Conservation (phyloP, 345 rosid species). For the Anastatica hierochuntica region DNA sequence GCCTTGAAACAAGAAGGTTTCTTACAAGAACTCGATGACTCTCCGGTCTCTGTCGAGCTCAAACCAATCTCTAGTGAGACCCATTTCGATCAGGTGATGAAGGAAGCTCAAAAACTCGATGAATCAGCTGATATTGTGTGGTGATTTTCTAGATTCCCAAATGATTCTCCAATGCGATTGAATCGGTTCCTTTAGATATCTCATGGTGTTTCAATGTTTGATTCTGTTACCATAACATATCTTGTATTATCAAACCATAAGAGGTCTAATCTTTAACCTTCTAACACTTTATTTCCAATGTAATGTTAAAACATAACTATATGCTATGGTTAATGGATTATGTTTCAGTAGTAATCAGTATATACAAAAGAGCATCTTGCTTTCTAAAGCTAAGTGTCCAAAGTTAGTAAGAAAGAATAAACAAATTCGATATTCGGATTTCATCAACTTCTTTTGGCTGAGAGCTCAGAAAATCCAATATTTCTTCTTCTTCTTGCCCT, state of each 20-base stretch:
- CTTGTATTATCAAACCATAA: no score
- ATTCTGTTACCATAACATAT: no score
- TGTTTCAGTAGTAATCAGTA: neutral
- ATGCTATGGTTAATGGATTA: neutral
- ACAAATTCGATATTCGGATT: neutral
- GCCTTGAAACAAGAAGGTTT: constrained; percentile 13
- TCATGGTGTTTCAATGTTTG: no score
- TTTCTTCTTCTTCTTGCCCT: constrained; percentile 30
- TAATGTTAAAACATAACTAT: no score
- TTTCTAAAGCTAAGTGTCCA: constrained; percentile 2
- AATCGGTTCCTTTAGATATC: no score
- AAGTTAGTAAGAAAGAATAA: constrained; percentile 22
- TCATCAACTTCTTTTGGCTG: neutral
- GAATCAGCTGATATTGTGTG: constrained; percentile 59
- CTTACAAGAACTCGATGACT: constrained; percentile 28
- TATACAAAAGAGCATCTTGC: constrained; percentile 14
- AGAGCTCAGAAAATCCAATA: constrained; percentile 25
- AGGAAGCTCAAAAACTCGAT: constrained; percentile 64
- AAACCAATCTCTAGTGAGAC: constrained; percentile 46
- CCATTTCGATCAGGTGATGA: constrained; percentile 65
- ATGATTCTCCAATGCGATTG: no score
- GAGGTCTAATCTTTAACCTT: no score
- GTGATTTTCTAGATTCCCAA: constrained; percentile 32
- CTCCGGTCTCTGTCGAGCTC: constrained; percentile 53
- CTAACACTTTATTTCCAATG: no score